Evolutionary conservation across 2,329 filamentous ascomycete genomes (phyloP).

Genomic region (Colletotrichum melonis): DNA sequence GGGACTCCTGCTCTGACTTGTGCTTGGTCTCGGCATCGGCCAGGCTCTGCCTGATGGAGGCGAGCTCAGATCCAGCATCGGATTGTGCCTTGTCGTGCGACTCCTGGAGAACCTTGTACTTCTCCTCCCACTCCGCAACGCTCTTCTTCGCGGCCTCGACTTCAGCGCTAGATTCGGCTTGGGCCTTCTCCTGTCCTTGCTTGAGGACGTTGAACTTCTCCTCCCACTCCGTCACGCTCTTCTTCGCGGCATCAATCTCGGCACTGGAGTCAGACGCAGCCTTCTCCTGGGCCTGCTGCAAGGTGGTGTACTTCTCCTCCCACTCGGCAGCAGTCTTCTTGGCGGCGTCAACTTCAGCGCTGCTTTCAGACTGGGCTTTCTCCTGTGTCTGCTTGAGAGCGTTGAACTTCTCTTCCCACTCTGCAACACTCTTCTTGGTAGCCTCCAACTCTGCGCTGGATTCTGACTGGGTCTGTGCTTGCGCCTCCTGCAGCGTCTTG

Average conservation of each 20-base stretch:
- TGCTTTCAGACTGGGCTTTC: conserved; percentile 41
- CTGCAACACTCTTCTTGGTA: conserved; percentile 32
- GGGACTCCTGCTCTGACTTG: conserved; percentile 39
- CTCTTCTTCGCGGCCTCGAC: conserved; percentile 44
- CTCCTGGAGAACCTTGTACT: conserved; percentile 43
- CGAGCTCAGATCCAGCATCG: conserved; percentile 45
- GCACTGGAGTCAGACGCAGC: conserved; percentile 43
- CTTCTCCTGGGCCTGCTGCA: conserved; percentile 39
- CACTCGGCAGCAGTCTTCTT: conserved; percentile 37
- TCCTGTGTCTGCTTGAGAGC: conserved; percentile 39
- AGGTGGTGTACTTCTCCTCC: conserved; percentile 39
- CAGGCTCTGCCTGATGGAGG: conserved; percentile 43
- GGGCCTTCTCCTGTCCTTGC: conserved; percentile 40
- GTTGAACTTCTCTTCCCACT: conserved; percentile 41
- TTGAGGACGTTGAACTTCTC: conserved; percentile 40
- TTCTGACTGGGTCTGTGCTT: conserved; percentile 43
- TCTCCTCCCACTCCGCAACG: conserved; percentile 45
- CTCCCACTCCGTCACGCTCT: conserved; percentile 42
- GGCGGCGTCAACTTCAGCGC: conserved; percentile 33
- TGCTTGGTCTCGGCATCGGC: conserved; percentile 38
- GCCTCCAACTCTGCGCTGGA: conserved; percentile 35
- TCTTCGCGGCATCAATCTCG: conserved; percentile 33
- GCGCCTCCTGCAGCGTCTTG: conserved; percentile 38
- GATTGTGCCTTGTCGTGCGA: conserved; percentile 42
- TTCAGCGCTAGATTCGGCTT: conserved; percentile 38